Evolutionary conservation across 2,329 filamentous ascomycete genomes (phyloP).

Genomic region (Neonectria hederae): DNA sequence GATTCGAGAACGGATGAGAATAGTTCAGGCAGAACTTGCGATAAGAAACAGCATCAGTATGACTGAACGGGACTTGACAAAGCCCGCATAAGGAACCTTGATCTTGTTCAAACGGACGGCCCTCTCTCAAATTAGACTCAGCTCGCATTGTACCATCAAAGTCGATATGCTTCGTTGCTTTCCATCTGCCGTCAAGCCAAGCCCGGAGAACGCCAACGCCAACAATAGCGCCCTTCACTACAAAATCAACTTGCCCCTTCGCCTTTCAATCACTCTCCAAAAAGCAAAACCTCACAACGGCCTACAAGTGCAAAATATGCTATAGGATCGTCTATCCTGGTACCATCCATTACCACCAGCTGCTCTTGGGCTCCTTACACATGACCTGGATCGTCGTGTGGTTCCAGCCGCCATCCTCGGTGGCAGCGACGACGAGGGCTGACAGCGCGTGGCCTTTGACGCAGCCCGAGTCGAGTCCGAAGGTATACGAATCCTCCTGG

Average conservation of each 20-base stretch:
- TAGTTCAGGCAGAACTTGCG: too few species aligned
- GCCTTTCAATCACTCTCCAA: background rate
- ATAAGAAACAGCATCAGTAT: too few species aligned
- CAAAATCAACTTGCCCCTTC: background rate
- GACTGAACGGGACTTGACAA: too few species aligned
- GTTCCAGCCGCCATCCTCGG: conserved; percentile 44
- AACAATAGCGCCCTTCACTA: background rate
- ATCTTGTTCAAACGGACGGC: too few species aligned
- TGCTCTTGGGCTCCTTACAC: conserved; percentile 46
- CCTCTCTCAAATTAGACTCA: background rate
- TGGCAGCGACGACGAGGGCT: conserved; percentile 76
- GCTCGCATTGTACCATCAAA: background rate
- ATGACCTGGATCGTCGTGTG: conserved; percentile 54
- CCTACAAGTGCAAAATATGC: background rate
- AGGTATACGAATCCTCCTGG: conserved; percentile 69
- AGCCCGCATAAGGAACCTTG: too few species aligned
- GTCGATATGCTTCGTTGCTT: background rate
- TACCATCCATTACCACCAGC: conserved; percentile 28
- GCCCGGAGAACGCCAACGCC: conserved; percentile 8
- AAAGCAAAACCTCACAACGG: background rate
- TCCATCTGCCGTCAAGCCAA: background rate
- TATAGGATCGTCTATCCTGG: background rate
- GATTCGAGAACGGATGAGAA: too few species aligned
- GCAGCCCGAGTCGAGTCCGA: conserved; percentile 88
- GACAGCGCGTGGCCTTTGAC: conserved; percentile 79